A percentile compares a stretch with the other conserved stretches of the same genome.
Evolutionary conservation across 108 stramenopile species (phyloP).

Genomic region (Cyclotella atomus): DNA sequence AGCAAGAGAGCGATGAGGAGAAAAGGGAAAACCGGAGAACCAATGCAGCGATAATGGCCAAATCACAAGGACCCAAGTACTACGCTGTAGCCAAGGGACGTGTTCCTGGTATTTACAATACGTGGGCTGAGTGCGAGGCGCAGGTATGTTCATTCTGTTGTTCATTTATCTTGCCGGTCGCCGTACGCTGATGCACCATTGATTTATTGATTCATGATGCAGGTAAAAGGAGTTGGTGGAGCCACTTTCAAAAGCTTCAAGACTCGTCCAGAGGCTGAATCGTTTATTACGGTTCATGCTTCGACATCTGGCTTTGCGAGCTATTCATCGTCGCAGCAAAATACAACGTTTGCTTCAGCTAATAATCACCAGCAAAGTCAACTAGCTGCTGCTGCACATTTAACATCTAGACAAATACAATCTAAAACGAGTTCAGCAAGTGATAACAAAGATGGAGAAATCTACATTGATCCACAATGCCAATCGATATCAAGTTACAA

Average conservation of each 20-base stretch:
- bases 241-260: constrained; percentile 74
- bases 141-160: constrained; percentile 52
- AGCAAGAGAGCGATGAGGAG: too few species aligned
- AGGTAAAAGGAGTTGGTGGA: constrained; percentile 64
- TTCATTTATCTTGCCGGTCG: too few species aligned
- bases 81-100: constrained; percentile 83
- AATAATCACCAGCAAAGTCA: too few species aligned
- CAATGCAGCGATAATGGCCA: constrained; percentile 21
- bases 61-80: constrained; percentile 52
- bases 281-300: constrained; percentile 51
- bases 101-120: constrained; percentile 63
- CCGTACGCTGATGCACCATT: too few species aligned
- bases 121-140: constrained; percentile 76
- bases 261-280: constrained; percentile 55
- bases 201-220: background rate
- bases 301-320: too few species aligned
- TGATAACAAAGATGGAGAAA: too few species aligned
- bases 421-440: too few species aligned
- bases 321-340: too few species aligned
- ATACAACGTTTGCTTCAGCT: too few species aligned
- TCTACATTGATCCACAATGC: background rate
- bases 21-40: too few species aligned
- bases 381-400: too few species aligned
- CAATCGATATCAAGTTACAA: background rate
- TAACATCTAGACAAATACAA: too few species aligned